Evolutionary conservation across 208 protist genomes (phyloP).

Genomic region (Crithidia brevicula): DNA sequence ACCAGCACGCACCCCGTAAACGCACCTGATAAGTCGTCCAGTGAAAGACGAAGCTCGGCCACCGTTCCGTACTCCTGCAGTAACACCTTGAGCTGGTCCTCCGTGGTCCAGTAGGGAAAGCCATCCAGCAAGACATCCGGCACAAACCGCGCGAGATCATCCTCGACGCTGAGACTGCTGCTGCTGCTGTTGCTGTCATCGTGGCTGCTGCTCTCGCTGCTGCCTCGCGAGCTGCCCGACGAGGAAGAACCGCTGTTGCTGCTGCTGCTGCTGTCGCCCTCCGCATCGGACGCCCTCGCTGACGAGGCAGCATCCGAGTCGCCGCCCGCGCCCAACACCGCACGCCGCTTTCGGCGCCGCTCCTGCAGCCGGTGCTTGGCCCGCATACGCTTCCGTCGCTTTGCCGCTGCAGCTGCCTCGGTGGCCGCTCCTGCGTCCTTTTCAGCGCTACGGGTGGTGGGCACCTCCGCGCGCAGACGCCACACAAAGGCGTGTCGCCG

Average conservation of each 20-base stretch:
- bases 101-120: constrained; percentile 82
- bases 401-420: constrained; percentile 1
- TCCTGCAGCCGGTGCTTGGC: background rate
- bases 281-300: background rate
- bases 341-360: constrained; percentile 19
- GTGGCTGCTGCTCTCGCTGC: constrained; percentile 17
- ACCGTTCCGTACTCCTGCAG: constrained; percentile 74
- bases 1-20: constrained; percentile 83
- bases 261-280: background rate
- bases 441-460: background rate
- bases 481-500: constrained; percentile 32
- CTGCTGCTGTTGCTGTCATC: constrained; percentile 12
- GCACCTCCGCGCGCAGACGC: constrained; percentile 17
- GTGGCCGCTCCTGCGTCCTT: background rate
- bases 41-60: constrained; percentile 54
- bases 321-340: constrained; percentile 2
- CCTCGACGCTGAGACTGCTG: constrained; percentile 25
- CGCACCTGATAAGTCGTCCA: constrained; percentile 75
- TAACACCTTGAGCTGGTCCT: constrained; percentile 75
- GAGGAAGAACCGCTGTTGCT: constrained; percentile 1
- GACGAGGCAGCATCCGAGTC: background rate
- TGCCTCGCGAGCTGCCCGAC: background rate
- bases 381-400: constrained; percentile 19
- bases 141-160: constrained; percentile 50
- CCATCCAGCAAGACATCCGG: constrained; percentile 82